Base-by-base conservation (phyloP, 2,329 filamentous ascomycete genomes). In the Fusarium sp. region DNA sequence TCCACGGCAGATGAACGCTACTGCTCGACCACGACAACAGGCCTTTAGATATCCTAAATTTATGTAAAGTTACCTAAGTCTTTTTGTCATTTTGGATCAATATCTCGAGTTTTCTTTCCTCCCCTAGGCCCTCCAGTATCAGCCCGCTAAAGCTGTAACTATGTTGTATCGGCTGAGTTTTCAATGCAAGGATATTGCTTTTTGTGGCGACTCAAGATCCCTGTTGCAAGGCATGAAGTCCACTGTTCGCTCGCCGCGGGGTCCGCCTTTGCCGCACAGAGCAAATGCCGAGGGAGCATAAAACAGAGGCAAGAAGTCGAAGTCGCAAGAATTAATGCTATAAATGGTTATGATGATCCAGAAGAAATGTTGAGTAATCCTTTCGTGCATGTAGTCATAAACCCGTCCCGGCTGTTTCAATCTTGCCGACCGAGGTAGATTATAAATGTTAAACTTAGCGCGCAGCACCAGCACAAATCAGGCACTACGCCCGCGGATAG, bases 281-380 rank as follows among this genome's bases (percentile, higher is more conserved):
- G 20, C 10, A 22, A 56, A 18, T 44, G 15, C n/a, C 24, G 41
- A 28, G 7, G 8, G 20, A 18, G 12, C 22, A 12, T n/a, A 18
- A 48, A 20, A 6, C 7, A 5, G 7, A 36, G 10, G 3, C 11
- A n/a, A n/a, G 15, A 58, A 18, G 11, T 36, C 14, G 6, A 18
- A 35, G 4, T 28, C 4, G 20, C 14, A 36, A n/a, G 5, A 28
- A 18, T 24, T 9, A 3, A 6, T 18, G 5, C 3, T 3, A 6
- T 15, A 8, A 26, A 24, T n/a, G 3, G 6, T 2, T 18, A 18
- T 26, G 9, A 3, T 15, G 10, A 12, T 5, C 10, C 0, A 22
- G 22, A 36, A 24, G 14, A 36, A 5, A 11, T 11, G 31, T n/a
- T 22, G 8, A 56, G 17, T 28, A 31, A 31, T 56, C 2, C 6